phyloP scores from a whole-genome alignment of 2,329 filamentous ascomycete species.

The Tolypocladium paradoxum region DNA sequence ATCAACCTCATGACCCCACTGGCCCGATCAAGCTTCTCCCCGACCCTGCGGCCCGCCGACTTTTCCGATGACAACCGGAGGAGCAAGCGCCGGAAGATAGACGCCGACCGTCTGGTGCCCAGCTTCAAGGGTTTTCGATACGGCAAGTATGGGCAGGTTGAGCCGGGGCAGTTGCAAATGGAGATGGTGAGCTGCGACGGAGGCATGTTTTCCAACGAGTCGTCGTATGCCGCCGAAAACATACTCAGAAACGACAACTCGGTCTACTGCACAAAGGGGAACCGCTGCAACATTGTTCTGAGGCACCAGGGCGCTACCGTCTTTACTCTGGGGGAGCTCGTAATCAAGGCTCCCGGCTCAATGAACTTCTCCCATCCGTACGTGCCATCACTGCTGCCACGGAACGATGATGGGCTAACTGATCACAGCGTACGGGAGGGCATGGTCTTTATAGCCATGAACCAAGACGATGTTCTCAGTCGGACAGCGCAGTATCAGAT shows the following conservation, averaged over 20 bases:
- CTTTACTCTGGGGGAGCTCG: slow-evolving; percentile 74
- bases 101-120: slow-evolving; percentile 45
- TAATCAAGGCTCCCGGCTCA: slow-evolving; percentile 73
- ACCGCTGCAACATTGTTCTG: slow-evolving; percentile 76
- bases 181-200: slow-evolving; percentile 86
- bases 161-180: slow-evolving; percentile 71
- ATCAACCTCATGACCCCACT: slow-evolving; percentile 16
- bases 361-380: slow-evolving; percentile 77
- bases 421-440: slow-evolving; percentile 68
- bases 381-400: slow-evolving; percentile 25
- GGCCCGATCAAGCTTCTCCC: slow-evolving; percentile 21
- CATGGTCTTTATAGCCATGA: slow-evolving; percentile 86
- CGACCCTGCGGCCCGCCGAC: slow-evolving; percentile 25
- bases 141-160: slow-evolving; percentile 78
- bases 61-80: slow-evolving; percentile 38
- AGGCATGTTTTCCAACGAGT: slow-evolving; percentile 55
- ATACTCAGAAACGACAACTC: slow-evolving; percentile 71
- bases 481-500: slow-evolving; percentile 69
- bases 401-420: not conserved
- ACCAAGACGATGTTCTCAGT: slow-evolving; percentile 61
- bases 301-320: slow-evolving; percentile 69
- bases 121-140: slow-evolving; percentile 58
- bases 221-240: slow-evolving; percentile 62
- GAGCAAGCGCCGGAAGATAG: slow-evolving; percentile 60
- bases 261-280: slow-evolving; percentile 85